Conservation (phyloP, 1,284 basidiomycete genomes). For the Bjerkandera adusta region DNA sequence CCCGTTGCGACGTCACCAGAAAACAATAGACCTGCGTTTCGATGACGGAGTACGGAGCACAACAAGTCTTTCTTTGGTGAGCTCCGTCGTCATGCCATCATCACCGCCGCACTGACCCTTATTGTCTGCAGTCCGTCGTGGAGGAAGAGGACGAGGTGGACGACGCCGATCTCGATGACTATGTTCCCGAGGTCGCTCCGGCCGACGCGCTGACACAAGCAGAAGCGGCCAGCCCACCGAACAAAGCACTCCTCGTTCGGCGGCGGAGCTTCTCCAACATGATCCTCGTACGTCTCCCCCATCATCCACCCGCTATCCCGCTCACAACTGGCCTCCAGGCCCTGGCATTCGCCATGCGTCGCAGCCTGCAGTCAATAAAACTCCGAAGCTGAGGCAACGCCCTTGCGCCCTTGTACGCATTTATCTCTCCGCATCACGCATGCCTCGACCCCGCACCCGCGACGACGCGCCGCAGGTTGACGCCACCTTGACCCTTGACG, state of each 20-base stretch:
- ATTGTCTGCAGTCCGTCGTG: slow-evolving; percentile 1
- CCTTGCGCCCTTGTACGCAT: too few relatives aligned
- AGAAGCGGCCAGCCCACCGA: neutral
- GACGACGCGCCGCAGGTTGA: too few relatives aligned
- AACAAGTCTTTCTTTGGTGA: slow-evolving; percentile 7
- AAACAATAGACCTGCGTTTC: slow-evolving; percentile 11
- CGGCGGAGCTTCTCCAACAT: slow-evolving; percentile 4
- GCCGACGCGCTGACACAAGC: neutral
- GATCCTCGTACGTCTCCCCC: neutral
- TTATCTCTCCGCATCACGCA: too few relatives aligned
- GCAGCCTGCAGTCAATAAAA: slow-evolving; percentile 3
- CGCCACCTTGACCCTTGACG: too few relatives aligned
- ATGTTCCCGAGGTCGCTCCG: neutral
- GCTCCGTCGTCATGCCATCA: neutral
- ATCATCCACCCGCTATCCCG: neutral
- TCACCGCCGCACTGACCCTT: neutral
- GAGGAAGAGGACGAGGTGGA: slow-evolving; percentile 6
- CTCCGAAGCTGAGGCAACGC: neutral
- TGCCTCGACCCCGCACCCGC: too few relatives aligned
- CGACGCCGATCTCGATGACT: neutral
- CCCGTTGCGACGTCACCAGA: slow-evolving; percentile 2
- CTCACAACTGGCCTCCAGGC: neutral
- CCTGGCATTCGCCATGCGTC: slow-evolving; percentile 7
- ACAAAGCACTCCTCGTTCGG: neutral
- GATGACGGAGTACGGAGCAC: neutral